These are phyloP conservation scores for Mortierella sp. DNA, from an alignment of 371 early-diverging fungal genomes.

Conservation along the genomic window DNA sequence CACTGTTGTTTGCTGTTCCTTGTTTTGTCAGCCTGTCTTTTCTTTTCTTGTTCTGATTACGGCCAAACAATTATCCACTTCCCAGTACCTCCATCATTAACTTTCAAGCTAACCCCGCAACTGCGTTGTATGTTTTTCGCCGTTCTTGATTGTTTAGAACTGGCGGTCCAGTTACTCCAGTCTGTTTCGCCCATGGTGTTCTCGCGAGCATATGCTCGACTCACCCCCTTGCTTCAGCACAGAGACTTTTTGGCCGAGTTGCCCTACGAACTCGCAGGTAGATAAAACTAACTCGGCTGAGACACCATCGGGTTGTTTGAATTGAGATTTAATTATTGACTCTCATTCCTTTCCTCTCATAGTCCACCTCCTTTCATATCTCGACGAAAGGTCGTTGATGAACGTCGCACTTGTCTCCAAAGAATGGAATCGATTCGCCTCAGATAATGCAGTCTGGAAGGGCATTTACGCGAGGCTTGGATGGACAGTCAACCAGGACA, in stretches of 20 bases:
- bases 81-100: neutral
- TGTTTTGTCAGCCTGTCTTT: neutral
- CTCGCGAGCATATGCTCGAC: conserved; percentile 65
- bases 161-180: conserved; percentile 76
- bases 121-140: neutral
- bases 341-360: conserved; percentile 43
- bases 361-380: conserved; percentile 71
- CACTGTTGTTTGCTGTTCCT: no score
- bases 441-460: conserved; percentile 81
- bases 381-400: conserved; percentile 66
- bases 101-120: neutral
- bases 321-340: neutral
- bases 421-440: conserved; percentile 71
- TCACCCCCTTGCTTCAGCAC: conserved; percentile 72
- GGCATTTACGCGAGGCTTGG: conserved; percentile 64
- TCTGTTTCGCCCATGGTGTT: conserved; percentile 73
- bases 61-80: conserved; percentile 18
- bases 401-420: conserved; percentile 69
- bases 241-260: conserved; percentile 69
- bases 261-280: conserved; percentile 54
- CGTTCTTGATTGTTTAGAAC: conserved; percentile 63
- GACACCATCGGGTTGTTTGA: neutral
- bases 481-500: conserved; percentile 65
- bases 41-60: neutral
- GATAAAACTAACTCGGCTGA: neutral